A percentile compares a stretch with the other conserved stretches of the same genome.
Evolutionary conservation across 2,329 filamentous ascomycete species (phyloP).

Genomic region (Aspergillus pseudonomiae): DNA sequence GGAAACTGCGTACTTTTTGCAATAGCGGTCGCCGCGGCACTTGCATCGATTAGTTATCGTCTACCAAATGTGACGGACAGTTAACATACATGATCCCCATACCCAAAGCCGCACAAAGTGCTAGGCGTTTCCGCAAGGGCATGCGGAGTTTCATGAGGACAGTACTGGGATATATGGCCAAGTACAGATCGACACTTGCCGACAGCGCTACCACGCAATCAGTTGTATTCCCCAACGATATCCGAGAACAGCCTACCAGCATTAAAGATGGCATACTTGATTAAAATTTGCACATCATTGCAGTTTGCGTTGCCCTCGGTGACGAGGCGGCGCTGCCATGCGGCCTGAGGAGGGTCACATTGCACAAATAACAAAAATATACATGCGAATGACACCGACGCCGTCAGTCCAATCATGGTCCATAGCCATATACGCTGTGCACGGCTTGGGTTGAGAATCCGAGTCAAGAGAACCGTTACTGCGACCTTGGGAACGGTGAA

Average conservation of each 20-base stretch:
- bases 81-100: conserved; percentile 36
- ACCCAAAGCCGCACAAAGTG: conserved; percentile 31
- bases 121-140: conserved; percentile 33
- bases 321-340: conserved; percentile 41
- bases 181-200: conserved; percentile 36
- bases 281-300: conserved; percentile 39
- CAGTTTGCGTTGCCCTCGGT: conserved; percentile 38
- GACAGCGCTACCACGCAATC: conserved; percentile 27
- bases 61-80: too few relatives aligned
- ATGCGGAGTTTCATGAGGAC: conserved; percentile 38
- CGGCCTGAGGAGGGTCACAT: conserved; percentile 44
- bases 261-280: conserved; percentile 45
- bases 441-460: conserved; percentile 30
- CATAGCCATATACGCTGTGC: conserved; percentile 25
- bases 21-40: conserved; percentile 36
- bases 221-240: not conserved
- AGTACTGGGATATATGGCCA: conserved; percentile 36
- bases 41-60: conserved; percentile 13
- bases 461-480: conserved; percentile 30
- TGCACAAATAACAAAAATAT: conserved; percentile 48
- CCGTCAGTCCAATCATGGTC: conserved; percentile 33
- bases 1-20: conserved; percentile 37
- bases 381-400: conserved; percentile 37
- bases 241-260: conserved; percentile 35
- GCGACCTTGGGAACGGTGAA: conserved; percentile 35